A percentile compares a stretch with the other conserved stretches of the same genome.
Evolutionary conservation across 208 protist species (phyloP).

Genomic region (Trypanosoma cruzi): DNA sequence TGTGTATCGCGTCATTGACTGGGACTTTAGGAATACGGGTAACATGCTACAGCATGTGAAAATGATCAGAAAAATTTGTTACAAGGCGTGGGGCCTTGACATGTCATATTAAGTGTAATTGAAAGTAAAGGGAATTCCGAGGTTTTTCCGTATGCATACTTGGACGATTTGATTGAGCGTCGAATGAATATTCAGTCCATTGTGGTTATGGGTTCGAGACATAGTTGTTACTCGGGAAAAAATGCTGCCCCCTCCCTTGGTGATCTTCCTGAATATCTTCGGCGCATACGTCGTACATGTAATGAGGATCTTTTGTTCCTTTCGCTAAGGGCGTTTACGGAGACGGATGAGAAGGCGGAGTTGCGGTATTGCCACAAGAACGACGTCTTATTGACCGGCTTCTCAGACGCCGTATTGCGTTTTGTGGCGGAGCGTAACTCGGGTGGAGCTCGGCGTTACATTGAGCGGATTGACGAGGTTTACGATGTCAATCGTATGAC

Average conservation of each 20-base stretch:
- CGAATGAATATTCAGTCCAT: slow-evolving; percentile 54
- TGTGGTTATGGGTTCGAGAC: slow-evolving; percentile 66
- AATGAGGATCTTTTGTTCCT: slow-evolving; percentile 93
- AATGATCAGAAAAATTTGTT: not conserved
- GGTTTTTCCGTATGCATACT: slow-evolving; percentile 77
- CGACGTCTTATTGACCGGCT: slow-evolving; percentile 92
- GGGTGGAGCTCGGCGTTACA: slow-evolving; percentile 56
- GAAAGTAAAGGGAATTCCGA: not conserved
- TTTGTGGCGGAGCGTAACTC: slow-evolving; percentile 89
- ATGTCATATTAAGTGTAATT: not conserved
- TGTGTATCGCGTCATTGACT: slow-evolving; percentile 27
- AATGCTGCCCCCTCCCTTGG: slow-evolving; percentile 74
- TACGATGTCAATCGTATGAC: slow-evolving; percentile 62
- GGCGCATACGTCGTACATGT: slow-evolving; percentile 80
- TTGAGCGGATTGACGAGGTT: slow-evolving; percentile 84
- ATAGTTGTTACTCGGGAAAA: slow-evolving; percentile 74
- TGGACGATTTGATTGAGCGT: slow-evolving; percentile 73
- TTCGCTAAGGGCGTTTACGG: slow-evolving; percentile 59
- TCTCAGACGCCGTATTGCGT: slow-evolving; percentile 90
- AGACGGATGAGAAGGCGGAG: not conserved
- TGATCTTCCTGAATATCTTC: slow-evolving; percentile 78
- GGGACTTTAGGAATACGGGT: slow-evolving; percentile 9
- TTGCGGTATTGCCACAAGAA: slow-evolving; percentile 76
- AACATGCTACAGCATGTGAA: slow-evolving; percentile 33
- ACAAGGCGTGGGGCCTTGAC: not conserved